phyloP scores from a whole-genome alignment of 177 flowering plant species.

The Tripterygium wilfordii region DNA sequence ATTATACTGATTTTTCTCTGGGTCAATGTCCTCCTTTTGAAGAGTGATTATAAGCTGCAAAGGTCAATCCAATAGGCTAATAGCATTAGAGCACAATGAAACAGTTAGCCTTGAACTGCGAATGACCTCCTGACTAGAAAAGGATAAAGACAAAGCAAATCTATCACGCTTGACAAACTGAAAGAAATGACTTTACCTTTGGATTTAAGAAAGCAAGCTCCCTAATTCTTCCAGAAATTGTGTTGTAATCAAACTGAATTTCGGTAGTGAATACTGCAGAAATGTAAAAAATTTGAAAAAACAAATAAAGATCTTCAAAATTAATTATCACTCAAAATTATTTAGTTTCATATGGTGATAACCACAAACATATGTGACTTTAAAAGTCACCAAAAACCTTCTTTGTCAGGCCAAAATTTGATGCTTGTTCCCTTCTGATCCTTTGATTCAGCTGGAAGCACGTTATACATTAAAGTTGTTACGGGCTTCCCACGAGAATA shows the following conservation, averaged over 20 bases:
- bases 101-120: neutral
- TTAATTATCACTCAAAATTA: neutral
- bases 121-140: too few relatives aligned
- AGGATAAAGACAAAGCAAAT: too few relatives aligned
- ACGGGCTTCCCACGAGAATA: conserved; percentile 89
- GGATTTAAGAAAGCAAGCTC: conserved; percentile 97
- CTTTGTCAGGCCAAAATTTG: conserved; percentile 93
- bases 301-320: neutral
- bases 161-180: neutral
- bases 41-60: conserved; percentile 70
- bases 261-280: conserved; percentile 80
- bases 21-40: conserved; percentile 58
- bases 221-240: conserved; percentile 82
- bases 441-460: conserved; percentile 45
- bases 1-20: conserved; percentile 52
- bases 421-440: conserved; percentile 67
- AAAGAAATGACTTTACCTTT: conserved; percentile 36
- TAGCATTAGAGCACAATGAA: neutral
- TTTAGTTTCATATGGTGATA: too few relatives aligned
- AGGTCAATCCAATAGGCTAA: conserved; percentile 1
- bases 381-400: conserved; percentile 37
- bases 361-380: too few relatives aligned
- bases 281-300: conserved; percentile 1
- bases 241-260: conserved; percentile 76
- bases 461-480: conserved; percentile 35